phyloP scores from a whole-genome alignment of 106 monocot species.

The Vanilla planifolia region DNA sequence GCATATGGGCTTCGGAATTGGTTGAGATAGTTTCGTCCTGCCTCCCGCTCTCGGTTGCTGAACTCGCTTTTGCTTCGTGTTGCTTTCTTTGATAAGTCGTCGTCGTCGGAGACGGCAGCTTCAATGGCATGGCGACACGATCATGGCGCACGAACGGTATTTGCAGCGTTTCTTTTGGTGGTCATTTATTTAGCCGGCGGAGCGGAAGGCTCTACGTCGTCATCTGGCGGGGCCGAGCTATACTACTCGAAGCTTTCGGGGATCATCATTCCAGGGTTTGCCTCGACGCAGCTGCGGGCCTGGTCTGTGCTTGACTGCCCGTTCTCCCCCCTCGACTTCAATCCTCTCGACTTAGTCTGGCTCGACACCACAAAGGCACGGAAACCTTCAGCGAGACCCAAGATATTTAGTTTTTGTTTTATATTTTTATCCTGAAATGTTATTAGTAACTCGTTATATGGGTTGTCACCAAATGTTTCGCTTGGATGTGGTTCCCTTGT shows the following conservation, averaged over 20 bases:
- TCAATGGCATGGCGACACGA: no score
- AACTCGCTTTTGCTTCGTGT: no score
- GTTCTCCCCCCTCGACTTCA: conserved; percentile 94
- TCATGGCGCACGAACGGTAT: no score
- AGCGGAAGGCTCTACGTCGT: neutral
- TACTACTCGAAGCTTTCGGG: conserved; percentile 78
- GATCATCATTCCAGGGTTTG: conserved; percentile 96
- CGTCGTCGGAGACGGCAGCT: no score
- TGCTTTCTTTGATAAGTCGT: no score
- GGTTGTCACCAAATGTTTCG: no score
- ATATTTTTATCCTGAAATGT: neutral
- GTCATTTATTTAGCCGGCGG: neutral
- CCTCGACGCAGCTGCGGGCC: conserved; percentile 94
- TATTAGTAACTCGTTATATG: no score
- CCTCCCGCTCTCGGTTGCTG: no score
- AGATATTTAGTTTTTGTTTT: neutral
- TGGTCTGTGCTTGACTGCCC: conserved; percentile 99
- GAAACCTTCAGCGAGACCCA: neutral
- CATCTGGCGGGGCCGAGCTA: neutral
- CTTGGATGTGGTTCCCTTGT: neutral
- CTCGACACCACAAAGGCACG: conserved; percentile 82
- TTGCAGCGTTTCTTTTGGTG: neutral
- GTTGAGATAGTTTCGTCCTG: no score
- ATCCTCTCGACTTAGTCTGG: conserved; percentile 95
- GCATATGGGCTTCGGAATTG: no score